These are phyloP conservation scores for Aureobasidium zeae DNA, from an alignment of 2,329 filamentous ascomycete genomes.

Conservation along the genomic window DNA sequence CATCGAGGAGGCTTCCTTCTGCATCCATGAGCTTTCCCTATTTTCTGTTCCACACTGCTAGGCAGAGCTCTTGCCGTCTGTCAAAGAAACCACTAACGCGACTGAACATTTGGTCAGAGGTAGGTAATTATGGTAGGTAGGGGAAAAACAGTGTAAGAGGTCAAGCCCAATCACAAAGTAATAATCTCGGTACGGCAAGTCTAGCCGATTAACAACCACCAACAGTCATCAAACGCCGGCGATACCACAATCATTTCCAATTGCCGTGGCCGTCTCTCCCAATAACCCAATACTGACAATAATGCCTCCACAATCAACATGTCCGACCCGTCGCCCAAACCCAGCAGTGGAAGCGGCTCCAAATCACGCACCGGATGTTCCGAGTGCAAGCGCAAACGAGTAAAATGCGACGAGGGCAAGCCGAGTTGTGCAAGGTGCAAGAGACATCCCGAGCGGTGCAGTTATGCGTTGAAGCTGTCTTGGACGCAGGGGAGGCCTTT, in stretches of 20 bases:
- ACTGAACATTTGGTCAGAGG: too few relatives aligned
- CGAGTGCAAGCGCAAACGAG: constrained; percentile 24
- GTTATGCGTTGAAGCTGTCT: constrained; percentile 15
- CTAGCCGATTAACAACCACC: constrained; percentile 8
- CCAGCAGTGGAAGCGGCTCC: constrained; percentile 1
- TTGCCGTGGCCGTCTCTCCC: constrained; percentile 8
- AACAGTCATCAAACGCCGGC: constrained; percentile 8
- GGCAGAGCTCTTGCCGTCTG: too few relatives aligned
- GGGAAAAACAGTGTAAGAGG: too few relatives aligned
- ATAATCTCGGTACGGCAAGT: too few relatives aligned
- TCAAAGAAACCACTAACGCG: too few relatives aligned
- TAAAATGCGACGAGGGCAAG: constrained; percentile 24
- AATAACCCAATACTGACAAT: background rate
- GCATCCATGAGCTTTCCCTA: too few relatives aligned
- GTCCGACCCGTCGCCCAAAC: constrained; percentile 1
- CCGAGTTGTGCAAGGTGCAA: constrained; percentile 20
- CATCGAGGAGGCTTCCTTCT: background rate
- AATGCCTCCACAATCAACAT: constrained; percentile 7
- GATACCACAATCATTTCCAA: too few relatives aligned
- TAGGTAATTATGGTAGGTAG: too few relatives aligned
- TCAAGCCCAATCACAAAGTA: too few relatives aligned
- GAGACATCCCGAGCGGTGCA: constrained; percentile 18
- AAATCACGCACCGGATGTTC: constrained; percentile 23
- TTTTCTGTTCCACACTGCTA: too few relatives aligned
- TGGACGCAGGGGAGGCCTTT: constrained; percentile 11